These are phyloP conservation scores for Talaromyces stipitatus DNA, from an alignment of 495 filamentous ascomycete genomes.

Conservation along the genomic window DNA sequence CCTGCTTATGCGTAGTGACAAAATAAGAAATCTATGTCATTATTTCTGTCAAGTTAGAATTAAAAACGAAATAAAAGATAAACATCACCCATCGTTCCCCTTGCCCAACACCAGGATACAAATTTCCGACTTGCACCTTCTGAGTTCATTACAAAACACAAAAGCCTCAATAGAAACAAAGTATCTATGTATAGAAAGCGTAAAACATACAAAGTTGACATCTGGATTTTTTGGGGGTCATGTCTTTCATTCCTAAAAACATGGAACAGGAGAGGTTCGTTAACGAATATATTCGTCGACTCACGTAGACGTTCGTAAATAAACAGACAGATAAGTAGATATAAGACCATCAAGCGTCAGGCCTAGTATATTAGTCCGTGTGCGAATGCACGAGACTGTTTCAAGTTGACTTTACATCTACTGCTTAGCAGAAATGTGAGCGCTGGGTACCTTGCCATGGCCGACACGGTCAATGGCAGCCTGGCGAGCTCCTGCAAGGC, in stretches of 20 bases:
- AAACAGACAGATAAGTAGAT: neutral
- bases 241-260: neutral
- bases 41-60: neutral
- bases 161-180: neutral
- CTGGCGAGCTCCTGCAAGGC: slow-evolving; percentile 60
- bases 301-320: neutral
- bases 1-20: no score
- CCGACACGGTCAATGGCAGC: slow-evolving; percentile 30
- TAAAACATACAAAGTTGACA: neutral
- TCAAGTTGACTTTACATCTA: neutral
- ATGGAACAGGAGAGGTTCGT: neutral
- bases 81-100: neutral
- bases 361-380: neutral
- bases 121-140: neutral
- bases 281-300: no score
- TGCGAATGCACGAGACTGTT: neutral
- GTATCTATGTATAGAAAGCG: neutral
- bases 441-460: slow-evolving; percentile 32
- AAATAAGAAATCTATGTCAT: slow-evolving; percentile 1
- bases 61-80: neutral
- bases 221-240: neutral
- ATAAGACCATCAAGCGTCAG: neutral
- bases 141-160: neutral
- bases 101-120: neutral
- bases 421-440: slow-evolving; percentile 18